Conservation (phyloP, 352 stramenopile species). For the Pythium catenulatum region DNA sequence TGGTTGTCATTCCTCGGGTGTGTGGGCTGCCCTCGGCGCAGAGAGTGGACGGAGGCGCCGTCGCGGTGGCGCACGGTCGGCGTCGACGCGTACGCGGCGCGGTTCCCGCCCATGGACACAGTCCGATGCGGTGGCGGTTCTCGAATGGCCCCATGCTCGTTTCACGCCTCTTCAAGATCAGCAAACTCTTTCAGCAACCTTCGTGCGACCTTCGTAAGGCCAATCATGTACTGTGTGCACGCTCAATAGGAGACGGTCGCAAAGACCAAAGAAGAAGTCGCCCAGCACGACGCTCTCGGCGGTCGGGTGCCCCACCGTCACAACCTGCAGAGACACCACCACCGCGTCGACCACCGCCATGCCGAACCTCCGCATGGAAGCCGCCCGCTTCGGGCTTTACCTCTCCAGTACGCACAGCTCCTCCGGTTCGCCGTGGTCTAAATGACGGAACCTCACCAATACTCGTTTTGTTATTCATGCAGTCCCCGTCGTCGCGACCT, state of each 20-base stretch:
- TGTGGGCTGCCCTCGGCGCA: conserved; percentile 35
- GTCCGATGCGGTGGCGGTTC: background rate
- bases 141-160: background rate
- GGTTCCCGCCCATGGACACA: conserved; percentile 29
- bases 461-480: too few species aligned
- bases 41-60: conserved; percentile 4
- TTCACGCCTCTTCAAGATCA: conserved; percentile 56
- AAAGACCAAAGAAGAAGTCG: conserved; percentile 51
- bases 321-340: too few species aligned
- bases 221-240: background rate
- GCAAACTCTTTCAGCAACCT: conserved; percentile 29
- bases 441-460: too few species aligned
- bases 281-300: too few species aligned
- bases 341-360: conserved; percentile 63
- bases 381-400: conserved; percentile 83
- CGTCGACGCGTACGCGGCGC: conserved; percentile 26
- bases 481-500: conserved; percentile 89
- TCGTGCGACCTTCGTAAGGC: conserved; percentile 16
- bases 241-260: conserved; percentile 1
- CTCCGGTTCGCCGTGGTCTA: background rate
- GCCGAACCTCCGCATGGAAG: conserved; percentile 83
- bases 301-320: too few species aligned
- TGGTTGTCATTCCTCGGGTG: too few species aligned
- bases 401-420: conserved; percentile 74
- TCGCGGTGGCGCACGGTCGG: background rate